Evolutionary conservation across 2,329 filamentous ascomycete species (phyloP).

Genomic region (Epichloe baconii): DNA sequence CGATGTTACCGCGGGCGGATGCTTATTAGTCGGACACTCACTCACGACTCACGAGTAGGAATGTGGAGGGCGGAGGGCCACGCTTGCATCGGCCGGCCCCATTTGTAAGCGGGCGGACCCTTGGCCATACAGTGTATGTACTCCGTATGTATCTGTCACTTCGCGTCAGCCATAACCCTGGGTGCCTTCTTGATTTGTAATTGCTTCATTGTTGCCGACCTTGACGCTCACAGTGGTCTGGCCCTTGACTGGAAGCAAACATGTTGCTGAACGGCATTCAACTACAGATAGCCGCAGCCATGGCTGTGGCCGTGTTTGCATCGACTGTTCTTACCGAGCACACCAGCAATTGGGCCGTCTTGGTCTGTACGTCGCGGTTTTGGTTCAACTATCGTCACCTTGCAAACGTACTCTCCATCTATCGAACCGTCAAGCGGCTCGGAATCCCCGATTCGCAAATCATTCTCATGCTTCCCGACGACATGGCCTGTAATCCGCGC

Average conservation of each 20-base stretch:
- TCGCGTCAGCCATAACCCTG: neutral
- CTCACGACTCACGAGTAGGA: neutral
- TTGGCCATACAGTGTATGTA: neutral
- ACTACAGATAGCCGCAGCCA: constrained; percentile 31
- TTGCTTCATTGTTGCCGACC: neutral
- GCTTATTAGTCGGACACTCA: neutral
- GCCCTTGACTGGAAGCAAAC: neutral
- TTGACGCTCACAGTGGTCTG: too few relatives aligned
- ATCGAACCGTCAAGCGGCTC: constrained; percentile 93
- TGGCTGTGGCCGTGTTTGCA: constrained; percentile 34
- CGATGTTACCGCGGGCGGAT: too few relatives aligned
- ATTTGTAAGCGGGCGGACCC: constrained; percentile 1
- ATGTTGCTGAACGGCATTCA: constrained; percentile 37
- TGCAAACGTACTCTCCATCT: constrained; percentile 92
- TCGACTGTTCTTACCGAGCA: constrained; percentile 52
- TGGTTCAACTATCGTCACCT: constrained; percentile 99
- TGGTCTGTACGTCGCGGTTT: constrained; percentile 97
- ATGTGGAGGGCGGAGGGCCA: neutral
- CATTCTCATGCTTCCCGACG: constrained; percentile 98
- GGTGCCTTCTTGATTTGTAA: neutral
- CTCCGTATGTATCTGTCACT: neutral
- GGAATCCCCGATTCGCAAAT: constrained; percentile 98
- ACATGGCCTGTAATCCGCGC: constrained; percentile 98
- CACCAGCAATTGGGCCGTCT: constrained; percentile 97
- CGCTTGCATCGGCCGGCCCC: neutral